phyloP scores from a whole-genome alignment of 768 basidiomycete species.

The Auricularia heimuer region DNA sequence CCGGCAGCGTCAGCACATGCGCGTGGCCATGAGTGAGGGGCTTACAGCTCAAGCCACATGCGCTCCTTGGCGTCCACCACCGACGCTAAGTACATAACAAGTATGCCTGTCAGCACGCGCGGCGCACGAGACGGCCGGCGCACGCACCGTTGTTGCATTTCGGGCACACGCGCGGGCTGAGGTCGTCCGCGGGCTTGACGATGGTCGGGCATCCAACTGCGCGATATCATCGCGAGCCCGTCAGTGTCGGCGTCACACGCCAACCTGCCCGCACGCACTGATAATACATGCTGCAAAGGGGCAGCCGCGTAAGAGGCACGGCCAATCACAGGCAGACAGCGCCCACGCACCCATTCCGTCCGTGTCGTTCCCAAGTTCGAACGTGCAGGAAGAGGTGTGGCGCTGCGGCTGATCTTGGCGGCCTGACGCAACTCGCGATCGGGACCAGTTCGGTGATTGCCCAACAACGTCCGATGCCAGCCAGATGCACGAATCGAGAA shows the following conservation, averaged over 20 bases:
- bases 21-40: not conserved
- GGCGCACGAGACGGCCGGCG: not conserved
- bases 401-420: too few relatives aligned
- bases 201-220: constrained; percentile 60
- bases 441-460: too few relatives aligned
- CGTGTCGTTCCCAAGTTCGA: not conserved
- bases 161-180: constrained; percentile 51
- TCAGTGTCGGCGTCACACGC: constrained; percentile 4
- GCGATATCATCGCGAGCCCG: constrained; percentile 1
- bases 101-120: not conserved
- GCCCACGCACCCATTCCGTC: not conserved
- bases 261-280: constrained; percentile 17
- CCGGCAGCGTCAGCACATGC: not conserved
- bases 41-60: constrained; percentile 62
- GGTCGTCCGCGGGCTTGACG: constrained; percentile 44
- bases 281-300: constrained; percentile 23
- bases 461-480: too few relatives aligned
- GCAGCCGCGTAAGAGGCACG: too few relatives aligned
- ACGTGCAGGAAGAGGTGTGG: not conserved
- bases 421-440: too few relatives aligned
- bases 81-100: constrained; percentile 31
- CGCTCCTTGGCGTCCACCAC: constrained; percentile 55
- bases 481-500: too few relatives aligned
- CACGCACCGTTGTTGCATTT: constrained; percentile 60
- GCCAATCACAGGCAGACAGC: too few relatives aligned